Base-by-base conservation (phyloP, 1,284 basidiomycete genomes). In the Trametes hirsuta region DNA sequence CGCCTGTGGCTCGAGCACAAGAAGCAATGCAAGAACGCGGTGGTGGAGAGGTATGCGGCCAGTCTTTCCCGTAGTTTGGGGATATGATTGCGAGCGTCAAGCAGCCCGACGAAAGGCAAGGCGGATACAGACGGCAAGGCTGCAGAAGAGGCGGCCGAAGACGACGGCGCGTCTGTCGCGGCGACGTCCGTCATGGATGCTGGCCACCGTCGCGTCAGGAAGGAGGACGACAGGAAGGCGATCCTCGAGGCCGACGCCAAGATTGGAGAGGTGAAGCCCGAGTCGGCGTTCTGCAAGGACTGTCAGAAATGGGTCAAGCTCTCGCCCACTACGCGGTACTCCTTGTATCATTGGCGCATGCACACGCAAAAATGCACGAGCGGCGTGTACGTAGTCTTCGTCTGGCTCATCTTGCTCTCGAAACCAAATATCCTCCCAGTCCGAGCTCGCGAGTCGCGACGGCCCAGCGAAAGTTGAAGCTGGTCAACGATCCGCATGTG, bases 281-380 rank as follows among this genome's bases (percentile, higher is more conserved):
- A 83, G 47, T 76, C 80, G 59, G 82, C 83, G 8, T 73, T 81
- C 47, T 91, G 88, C 70, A 79, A 78, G 61, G 77, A 75, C 45
- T 91, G 88, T 68, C 72, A 82, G 52, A 82, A 79, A 59, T 88
- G 86, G 85, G 78, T 90, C 59, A 78, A 75, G 53, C 73, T 89
- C 25, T 77, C 80, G 21, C 68, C 65, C 12, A 68, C 62, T 2
- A 68, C 69, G 12, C 68, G 72, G 5, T 90, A 86, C 71, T 66
- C 70, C 21, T 61, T 80, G 36, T 51, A 63, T 36, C 83, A 84
- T 62, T 90, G 88, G 88, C 75, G 74, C 6, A 53, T 58, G 6
- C 88, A 90, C 66, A 77, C 78, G 57, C 63, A 68, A 35, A 74
- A 72, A 8, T 86, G 86, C 69, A 67, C 70, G 41, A 76, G 76